A percentile compares a stretch with the other conserved stretches of the same genome.
These are phyloP conservation scores for Coffea canephora DNA, from an alignment of 257 asterid species.

Conservation along the genomic window DNA sequence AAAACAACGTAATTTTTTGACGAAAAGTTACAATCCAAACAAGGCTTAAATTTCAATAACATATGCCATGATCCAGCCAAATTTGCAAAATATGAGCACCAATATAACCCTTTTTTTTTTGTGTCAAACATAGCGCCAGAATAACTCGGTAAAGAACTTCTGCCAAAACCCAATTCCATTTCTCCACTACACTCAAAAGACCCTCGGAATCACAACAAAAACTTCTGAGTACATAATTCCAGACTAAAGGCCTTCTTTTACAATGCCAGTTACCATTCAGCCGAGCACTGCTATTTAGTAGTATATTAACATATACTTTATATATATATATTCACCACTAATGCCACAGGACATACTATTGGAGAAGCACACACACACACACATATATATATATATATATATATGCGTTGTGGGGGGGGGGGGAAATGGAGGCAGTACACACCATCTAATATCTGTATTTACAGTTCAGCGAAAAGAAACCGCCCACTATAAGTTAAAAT, in stretches of 20 bases:
- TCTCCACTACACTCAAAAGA: slow-evolving; percentile 20
- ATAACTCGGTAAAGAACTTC: background rate
- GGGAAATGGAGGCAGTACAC: slow-evolving; percentile 39
- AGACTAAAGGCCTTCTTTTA: slow-evolving; percentile 6
- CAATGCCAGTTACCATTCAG: slow-evolving; percentile 19
- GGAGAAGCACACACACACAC: slow-evolving; percentile 18
- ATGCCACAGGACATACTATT: too few species aligned
- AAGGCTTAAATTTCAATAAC: too few species aligned
- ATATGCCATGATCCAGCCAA: background rate
- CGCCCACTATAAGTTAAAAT: slow-evolving; percentile 33
- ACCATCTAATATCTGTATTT: slow-evolving; percentile 47
- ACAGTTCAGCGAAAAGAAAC: slow-evolving; percentile 54
- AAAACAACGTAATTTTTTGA: too few species aligned
- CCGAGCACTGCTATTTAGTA: slow-evolving; percentile 18
- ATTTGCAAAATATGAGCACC: background rate
- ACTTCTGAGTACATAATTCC: background rate
- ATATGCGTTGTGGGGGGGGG: slow-evolving; percentile 15
- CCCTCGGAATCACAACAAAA: slow-evolving; percentile 7
- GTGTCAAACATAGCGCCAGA: background rate
- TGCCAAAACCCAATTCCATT: slow-evolving; percentile 22
- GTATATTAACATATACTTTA: too few species aligned
- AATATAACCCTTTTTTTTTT: background rate
- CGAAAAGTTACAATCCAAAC: too few species aligned
- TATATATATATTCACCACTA: too few species aligned
- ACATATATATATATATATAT: background rate